phyloP scores from a whole-genome alignment of 495 filamentous ascomycete species.

The Aspergillus olivimuriae region DNA sequence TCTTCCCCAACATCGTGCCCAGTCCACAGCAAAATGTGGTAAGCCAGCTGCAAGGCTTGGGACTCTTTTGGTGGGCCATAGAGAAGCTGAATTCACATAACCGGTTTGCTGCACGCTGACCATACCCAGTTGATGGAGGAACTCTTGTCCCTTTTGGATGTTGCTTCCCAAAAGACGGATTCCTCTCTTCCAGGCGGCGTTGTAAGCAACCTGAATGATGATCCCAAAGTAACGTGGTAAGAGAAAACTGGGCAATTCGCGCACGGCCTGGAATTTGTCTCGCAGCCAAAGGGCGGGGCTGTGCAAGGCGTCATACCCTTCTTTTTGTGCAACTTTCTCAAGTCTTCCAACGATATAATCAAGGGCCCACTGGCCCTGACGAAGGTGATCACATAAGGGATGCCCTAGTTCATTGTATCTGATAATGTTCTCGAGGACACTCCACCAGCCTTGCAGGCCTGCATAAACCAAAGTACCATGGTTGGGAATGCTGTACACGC shows the following conservation, averaged over 20 bases:
- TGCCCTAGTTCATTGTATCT: constrained; percentile 87
- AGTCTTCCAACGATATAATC: constrained; percentile 80
- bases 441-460: constrained; percentile 98
- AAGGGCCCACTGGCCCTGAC: constrained; percentile 89
- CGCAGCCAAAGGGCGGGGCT: constrained; percentile 71
- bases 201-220: constrained; percentile 79
- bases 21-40: constrained; percentile 89
- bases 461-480: constrained; percentile 86
- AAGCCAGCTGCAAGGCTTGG: constrained; percentile 88
- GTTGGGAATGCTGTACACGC: constrained; percentile 79
- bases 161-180: constrained; percentile 72
- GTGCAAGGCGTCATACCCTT: constrained; percentile 51
- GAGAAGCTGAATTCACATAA: constrained; percentile 77
- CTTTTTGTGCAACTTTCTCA: constrained; percentile 59
- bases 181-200: constrained; percentile 69
- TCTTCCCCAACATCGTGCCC: constrained; percentile 95
- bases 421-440: constrained; percentile 77
- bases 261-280: constrained; percentile 76
- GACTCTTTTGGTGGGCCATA: constrained; percentile 79
- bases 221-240: constrained; percentile 90
- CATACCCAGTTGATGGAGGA: constrained; percentile 79
- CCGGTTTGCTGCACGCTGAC: constrained; percentile 87
- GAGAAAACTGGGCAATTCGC: constrained; percentile 78
- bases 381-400: constrained; percentile 84
- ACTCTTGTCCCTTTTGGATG: constrained; percentile 72